Evolutionary conservation across 2,329 filamentous ascomycete species (phyloP), one percentile per base, ranked within the genome.

Genomic region (Cyphellophora attinorum): DNA sequence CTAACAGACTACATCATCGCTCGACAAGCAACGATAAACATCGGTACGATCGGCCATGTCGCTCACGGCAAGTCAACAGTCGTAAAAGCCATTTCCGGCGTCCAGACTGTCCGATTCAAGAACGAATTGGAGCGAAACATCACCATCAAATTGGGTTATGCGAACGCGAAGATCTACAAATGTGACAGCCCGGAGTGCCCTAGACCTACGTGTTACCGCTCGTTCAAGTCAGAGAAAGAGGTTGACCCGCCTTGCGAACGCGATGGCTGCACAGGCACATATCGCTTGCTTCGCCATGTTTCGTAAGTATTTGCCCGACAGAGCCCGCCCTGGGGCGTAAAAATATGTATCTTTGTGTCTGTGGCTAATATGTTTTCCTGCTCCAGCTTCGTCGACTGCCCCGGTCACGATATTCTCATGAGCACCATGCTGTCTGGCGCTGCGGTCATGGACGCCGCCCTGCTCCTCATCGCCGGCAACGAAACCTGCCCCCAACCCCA

Each of bases 331-430:
- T n/a, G n/a, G n/a, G n/a, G n/a, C n/a, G n/a, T n/a, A n/a, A n/a
- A n/a, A n/a, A n/a, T n/a, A n/a, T n/a, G n/a, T n/a, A n/a, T n/a
- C n/a, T n/a, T n/a, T n/a, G n/a, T n/a, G n/a, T n/a, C n/a, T n/a
- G n/a, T n/a, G n/a, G n/a, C n/a, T n/a, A n/a, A n/a, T n/a, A n/a
- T n/a, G n/a, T n/a, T n/a, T n/a, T n/a, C n/a, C n/a, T n/a, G n/a
- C n/a, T 19, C 42, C 48, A 89, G 85, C 11, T 98, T 96, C 60
- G 91, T 96, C 50, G 91, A 96, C 64, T 96, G 91, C 72, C 91
- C 91, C 38, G 91, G 91, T 64, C 91, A 98, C 84, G 91, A 98
- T 68, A 98, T 98, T 86, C 88, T 98, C 61, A 98, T 98, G 91
- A 96, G 89, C 67, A 98, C 91, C 53, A 98, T 98, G 91, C 80